Base-by-base conservation (phyloP, 2,329 filamentous ascomycete species). In the Aspergillus felis region DNA sequence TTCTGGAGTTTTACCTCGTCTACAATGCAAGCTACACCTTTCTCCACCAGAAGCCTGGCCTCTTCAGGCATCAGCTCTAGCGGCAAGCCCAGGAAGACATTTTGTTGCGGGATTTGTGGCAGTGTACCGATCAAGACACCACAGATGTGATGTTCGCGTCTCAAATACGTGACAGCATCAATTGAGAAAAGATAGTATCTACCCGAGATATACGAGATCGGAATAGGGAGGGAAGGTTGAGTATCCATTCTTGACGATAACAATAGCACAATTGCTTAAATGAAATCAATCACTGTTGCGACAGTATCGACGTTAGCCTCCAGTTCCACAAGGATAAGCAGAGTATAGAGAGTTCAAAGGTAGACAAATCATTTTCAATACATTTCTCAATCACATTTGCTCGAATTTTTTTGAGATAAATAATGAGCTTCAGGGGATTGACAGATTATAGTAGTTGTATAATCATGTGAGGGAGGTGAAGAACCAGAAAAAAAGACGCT, bases 41-140 rank as follows among this genome's bases (percentile, higher is more conserved):
- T 88, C 64, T 91, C 87, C 57, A 96, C 86, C 28, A 99, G 82
- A 54, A 94, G 77, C 62, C 87, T 84, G 3, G 88, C 92, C 78
- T 99, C 94, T 76, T 97, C 94, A 1, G 91, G 88, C 79, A 94
- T 90, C 48, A 99, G 81, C 78, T 97, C 89, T 27, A 97, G 78
- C 2, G 94, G 94, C 51, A 97, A 78, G 49, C 92, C 91, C 57
- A 93, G 84, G 71, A 97, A 97, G 57, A 96, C 84, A 76, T 96
- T 97, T 76, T 99, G 94, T 66, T 95, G 93, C 5, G 92, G 92
- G 57, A 91, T 88, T 75, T 97, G 92, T 1, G 94, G 93, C 29
- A 96, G 86, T 7, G 90, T 92, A 57, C 94, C 94, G 58, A 90
- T 87, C 55, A 96, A 82, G 32, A 94, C 88, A 61, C 92, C 92